These are phyloP conservation scores for Paraleonurus japonicus DNA, from an alignment of 257 asterid species.

Conservation along the genomic window DNA sequence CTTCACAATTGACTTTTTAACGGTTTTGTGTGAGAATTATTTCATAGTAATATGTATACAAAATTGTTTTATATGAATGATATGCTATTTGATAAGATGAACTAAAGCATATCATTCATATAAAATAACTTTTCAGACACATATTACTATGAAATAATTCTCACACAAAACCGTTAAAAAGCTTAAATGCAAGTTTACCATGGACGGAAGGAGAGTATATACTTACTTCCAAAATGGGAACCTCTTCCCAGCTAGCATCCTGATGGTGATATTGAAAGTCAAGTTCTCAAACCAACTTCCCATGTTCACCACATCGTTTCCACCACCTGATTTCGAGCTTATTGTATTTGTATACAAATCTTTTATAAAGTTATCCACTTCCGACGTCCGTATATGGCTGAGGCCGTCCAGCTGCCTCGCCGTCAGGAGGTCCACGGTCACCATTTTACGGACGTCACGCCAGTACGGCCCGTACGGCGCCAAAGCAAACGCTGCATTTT, in stretches of 20 bases:
- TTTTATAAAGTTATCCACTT: constrained; percentile 29
- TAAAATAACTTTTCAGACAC: no score
- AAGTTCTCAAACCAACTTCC: constrained; percentile 40
- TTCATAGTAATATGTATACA: no score
- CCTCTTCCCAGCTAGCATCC: constrained; percentile 45
- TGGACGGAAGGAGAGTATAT: no score
- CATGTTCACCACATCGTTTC: constrained; percentile 13
- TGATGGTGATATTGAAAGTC: constrained; percentile 38
- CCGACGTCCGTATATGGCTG: constrained; percentile 39
- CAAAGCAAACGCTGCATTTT: constrained; percentile 34
- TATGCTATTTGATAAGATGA: no score
- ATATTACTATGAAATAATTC: no score
- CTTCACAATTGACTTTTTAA: no score
- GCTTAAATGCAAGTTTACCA: no score
- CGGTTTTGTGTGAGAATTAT: no score
- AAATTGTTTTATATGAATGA: no score
- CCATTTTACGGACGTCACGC: constrained; percentile 55
- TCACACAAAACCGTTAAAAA: no score
- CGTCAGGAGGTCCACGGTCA: constrained; percentile 44
- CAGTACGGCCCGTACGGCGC: constrained; percentile 59
- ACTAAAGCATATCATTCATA: no score
- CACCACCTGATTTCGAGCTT: background rate
- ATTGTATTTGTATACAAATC: constrained; percentile 28
- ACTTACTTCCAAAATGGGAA: constrained; percentile 20
- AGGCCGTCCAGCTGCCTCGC: constrained; percentile 39